A percentile compares a stretch with the other conserved stretches of the same genome.
Evolutionary conservation across 257 asterid genomes (phyloP).

Genomic region (Rhazya stricta): DNA sequence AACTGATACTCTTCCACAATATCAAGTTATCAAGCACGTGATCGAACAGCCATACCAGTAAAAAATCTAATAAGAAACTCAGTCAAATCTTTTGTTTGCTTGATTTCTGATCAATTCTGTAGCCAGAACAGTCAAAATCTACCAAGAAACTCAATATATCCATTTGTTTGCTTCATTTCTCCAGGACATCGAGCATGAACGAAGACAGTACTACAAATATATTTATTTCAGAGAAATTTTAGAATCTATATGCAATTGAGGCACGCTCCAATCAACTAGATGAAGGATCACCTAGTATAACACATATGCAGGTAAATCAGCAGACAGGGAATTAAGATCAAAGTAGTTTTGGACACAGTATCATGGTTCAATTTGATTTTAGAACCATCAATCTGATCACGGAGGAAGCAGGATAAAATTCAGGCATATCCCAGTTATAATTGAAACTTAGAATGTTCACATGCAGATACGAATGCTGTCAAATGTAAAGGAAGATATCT

Average conservation of each 20-base stretch:
- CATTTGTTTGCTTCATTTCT: not conserved
- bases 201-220: too few relatives aligned
- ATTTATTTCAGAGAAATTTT: not conserved
- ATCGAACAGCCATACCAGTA: not conserved
- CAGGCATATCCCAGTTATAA: not conserved
- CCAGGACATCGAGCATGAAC: not conserved
- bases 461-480: not conserved
- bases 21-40: not conserved
- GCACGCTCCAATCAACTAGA: not conserved
- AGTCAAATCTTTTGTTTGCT: not conserved
- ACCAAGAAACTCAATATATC: not conserved
- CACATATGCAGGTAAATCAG: not conserved
- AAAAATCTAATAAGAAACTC: not conserved
- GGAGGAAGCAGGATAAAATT: not conserved
- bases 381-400: not conserved
- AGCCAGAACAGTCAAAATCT: not conserved
- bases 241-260: not conserved
- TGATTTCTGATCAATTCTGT: not conserved
- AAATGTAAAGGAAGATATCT: conserved; percentile 11
- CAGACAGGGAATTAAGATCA: not conserved
- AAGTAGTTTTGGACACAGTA: not conserved
- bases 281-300: not conserved
- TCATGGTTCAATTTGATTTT: not conserved
- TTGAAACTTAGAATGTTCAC: not conserved
- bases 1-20: not conserved